A percentile compares a stretch with the other conserved stretches of the same genome.
Evolutionary conservation across 495 filamentous ascomycete species (phyloP).

Genomic region (Penicillium steckii): DNA sequence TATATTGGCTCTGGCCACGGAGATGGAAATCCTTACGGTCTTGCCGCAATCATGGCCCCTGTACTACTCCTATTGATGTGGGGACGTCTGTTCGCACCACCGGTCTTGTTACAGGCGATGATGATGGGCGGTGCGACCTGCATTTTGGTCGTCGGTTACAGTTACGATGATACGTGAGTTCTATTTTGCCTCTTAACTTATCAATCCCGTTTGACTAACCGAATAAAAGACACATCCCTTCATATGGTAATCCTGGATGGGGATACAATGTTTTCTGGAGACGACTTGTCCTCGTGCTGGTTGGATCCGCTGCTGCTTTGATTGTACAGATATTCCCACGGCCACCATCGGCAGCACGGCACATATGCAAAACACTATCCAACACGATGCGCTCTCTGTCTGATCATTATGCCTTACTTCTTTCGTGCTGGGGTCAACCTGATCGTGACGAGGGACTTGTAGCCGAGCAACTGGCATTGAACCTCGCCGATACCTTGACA

Average conservation of each 20-base stretch:
- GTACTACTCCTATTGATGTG: conserved; percentile 37
- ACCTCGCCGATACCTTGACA: conserved; percentile 31
- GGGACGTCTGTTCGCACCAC: conserved; percentile 34
- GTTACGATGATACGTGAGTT: conserved; percentile 40
- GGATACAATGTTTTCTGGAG: conserved; percentile 48
- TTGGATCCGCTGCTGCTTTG: conserved; percentile 37
- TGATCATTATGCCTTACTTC: conserved; percentile 45
- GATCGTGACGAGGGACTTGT: conserved; percentile 24
- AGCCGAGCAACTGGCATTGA: conserved; percentile 35
- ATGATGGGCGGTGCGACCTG: conserved; percentile 44
- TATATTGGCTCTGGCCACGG: conserved; percentile 47
- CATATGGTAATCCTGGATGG: conserved; percentile 42
- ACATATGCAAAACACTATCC: conserved; percentile 42
- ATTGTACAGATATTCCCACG: conserved; percentile 44
- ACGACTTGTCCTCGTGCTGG: conserved; percentile 39
- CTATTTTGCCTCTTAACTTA: not conserved
- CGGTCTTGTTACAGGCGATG: conserved; percentile 27
- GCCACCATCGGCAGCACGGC: conserved; percentile 41
- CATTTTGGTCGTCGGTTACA: conserved; percentile 40
- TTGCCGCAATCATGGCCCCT: conserved; percentile 36
- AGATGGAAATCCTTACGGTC: conserved; percentile 40
- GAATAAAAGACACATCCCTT: conserved; percentile 28
- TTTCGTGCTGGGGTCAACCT: conserved; percentile 39
- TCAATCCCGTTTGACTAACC: not conserved
- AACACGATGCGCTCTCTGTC: conserved; percentile 35